Evolutionary conservation across 331 rosid genomes (phyloP).

Genomic region (Ulmus americana): DNA sequence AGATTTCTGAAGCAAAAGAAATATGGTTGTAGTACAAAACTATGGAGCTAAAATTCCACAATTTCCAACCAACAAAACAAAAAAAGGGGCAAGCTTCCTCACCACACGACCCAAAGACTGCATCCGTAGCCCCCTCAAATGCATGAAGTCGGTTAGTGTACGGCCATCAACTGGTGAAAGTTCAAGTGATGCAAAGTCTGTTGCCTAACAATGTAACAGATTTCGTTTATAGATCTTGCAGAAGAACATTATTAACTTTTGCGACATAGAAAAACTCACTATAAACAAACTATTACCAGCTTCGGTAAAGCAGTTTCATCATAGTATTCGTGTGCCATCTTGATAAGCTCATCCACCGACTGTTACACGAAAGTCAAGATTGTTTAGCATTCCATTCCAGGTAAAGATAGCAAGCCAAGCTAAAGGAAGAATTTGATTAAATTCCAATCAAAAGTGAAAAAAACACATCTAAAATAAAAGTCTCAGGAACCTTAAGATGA

Average conservation of each 20-base stretch:
- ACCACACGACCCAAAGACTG: slow-evolving; percentile 87
- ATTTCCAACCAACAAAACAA: no score
- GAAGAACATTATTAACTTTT: slow-evolving; percentile 5
- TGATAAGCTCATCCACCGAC: slow-evolving; percentile 68
- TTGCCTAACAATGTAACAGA: slow-evolving; percentile 46
- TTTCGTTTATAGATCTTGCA: slow-evolving; percentile 26
- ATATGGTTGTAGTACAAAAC: no score
- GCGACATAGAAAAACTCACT: not conserved
- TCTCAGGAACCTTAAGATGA: slow-evolving; percentile 64
- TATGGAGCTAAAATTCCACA: no score
- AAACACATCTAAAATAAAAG: slow-evolving; percentile 11
- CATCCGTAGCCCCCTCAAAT: slow-evolving; percentile 85
- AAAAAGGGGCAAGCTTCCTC: slow-evolving; percentile 19
- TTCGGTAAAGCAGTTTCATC: slow-evolving; percentile 87
- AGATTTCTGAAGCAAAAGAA: no score
- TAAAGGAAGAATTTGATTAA: not conserved
- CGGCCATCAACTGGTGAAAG: slow-evolving; percentile 99
- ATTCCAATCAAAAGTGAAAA: not conserved
- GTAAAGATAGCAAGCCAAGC: no score
- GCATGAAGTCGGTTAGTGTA: slow-evolving; percentile 93
- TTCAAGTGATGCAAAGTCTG: slow-evolving; percentile 92
- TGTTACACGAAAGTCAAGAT: slow-evolving; percentile 33
- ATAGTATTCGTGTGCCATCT: slow-evolving; percentile 67
- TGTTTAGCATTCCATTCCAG: not conserved
- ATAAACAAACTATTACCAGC: slow-evolving; percentile 52